Percentiles rank a stretch among this genome's conserved stretches.
Evolutionary conservation across 345 rosid genomes (phyloP).

Genomic region (Salix brachista): DNA sequence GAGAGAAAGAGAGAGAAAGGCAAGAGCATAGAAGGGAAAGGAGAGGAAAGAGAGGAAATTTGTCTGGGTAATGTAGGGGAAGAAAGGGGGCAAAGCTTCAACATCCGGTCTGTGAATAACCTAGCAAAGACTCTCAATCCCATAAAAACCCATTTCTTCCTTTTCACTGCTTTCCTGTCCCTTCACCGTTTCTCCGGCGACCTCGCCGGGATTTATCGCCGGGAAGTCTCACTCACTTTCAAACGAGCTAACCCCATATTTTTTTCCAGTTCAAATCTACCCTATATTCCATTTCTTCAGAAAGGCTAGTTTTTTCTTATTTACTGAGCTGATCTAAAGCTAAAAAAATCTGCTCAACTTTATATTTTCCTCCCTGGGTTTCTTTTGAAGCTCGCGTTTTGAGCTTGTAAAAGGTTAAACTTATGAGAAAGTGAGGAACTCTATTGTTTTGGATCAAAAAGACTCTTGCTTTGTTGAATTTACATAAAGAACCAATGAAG

Average conservation of each 20-base stretch:
- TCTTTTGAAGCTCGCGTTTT: not conserved
- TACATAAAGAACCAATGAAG: slow-evolving; percentile 30
- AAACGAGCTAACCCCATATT: not conserved
- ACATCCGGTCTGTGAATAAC: slow-evolving; percentile 25
- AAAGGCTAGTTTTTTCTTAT: not conserved
- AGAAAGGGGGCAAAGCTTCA: slow-evolving; percentile 39
- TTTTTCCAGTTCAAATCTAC: not conserved
- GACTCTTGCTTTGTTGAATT: not conserved
- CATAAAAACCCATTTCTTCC: not conserved
- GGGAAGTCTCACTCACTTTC: not conserved
- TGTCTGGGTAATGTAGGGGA: slow-evolving; percentile 45
- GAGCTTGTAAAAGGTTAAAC: not conserved
- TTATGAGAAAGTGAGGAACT: slow-evolving; percentile 10
- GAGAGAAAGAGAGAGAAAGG: not conserved
- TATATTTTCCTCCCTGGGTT: not conserved
- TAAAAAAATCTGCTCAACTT: not conserved
- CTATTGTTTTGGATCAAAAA: not conserved
- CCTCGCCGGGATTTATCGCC: slow-evolving; percentile 14
- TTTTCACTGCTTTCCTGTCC: not conserved
- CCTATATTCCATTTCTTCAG: not conserved
- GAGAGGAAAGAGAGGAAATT: slow-evolving; percentile 1
- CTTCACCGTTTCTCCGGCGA: not conserved
- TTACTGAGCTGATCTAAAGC: slow-evolving; percentile 20
- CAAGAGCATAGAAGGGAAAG: slow-evolving; percentile 5
- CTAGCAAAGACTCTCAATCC: not conserved